phyloP scores from a whole-genome alignment of 345 rosid genomes.

The Diplotaxis tenuifolia region DNA sequence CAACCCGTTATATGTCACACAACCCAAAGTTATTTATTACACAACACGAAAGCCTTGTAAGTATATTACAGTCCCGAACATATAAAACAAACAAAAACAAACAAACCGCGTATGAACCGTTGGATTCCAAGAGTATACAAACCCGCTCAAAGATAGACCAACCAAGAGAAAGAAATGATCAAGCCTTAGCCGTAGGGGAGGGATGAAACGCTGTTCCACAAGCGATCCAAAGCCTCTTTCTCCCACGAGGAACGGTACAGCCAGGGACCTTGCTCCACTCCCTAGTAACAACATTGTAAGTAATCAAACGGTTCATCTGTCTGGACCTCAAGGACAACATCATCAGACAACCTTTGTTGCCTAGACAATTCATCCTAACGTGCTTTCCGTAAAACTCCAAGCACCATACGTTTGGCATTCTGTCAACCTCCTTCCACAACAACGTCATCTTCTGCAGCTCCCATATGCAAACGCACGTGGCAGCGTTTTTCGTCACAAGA shows the following conservation, averaged over 20 bases:
- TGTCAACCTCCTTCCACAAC: conserved; percentile 99
- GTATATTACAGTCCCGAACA: conserved; percentile 25
- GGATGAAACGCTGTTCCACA: conserved; percentile 92
- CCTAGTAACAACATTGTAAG: conserved; percentile 63
- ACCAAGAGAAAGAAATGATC: conserved; percentile 26
- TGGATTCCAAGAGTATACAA: conserved; percentile 5
- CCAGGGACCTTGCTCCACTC: conserved; percentile 92
- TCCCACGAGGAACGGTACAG: conserved; percentile 67
- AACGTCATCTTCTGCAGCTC: conserved; percentile 99
- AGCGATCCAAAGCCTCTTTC: conserved; percentile 87
- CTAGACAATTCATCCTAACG: conserved; percentile 96
- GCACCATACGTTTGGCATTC: conserved; percentile 99
- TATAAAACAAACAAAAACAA: conserved; percentile 23
- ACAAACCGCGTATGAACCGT: conserved; percentile 16
- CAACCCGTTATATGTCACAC: not conserved
- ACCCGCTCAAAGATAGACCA: conserved; percentile 3
- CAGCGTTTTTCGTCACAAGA: conserved; percentile 86
- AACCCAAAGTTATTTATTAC: conserved; percentile 22
- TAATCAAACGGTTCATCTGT: conserved; percentile 85
- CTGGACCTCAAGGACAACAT: conserved; percentile 86
- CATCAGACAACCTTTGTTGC: conserved; percentile 89
- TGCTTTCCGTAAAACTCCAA: conserved; percentile 99
- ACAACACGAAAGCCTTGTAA: conserved; percentile 15
- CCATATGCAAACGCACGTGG: conserved; percentile 97
- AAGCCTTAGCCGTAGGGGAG: conserved; percentile 64